A percentile compares a stretch with the other conserved stretches of the same genome.
phyloP scores from a whole-genome alignment of 495 filamentous ascomycete genomes.

The Haplographium delicatum region DNA sequence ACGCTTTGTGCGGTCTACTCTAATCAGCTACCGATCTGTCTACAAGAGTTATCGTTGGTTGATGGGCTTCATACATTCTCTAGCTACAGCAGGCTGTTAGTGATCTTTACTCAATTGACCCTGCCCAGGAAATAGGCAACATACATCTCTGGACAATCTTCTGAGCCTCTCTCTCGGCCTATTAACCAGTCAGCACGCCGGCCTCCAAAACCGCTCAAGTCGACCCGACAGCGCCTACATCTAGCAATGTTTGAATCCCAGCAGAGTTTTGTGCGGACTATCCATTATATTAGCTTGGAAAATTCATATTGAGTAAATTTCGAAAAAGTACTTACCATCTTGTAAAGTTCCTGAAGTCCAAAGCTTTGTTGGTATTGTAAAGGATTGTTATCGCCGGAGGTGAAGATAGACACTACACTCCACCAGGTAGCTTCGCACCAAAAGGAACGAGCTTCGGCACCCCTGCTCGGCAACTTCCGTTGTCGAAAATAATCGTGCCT shows the following conservation, averaged over 20 bases:
- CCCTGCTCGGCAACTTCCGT: slow-evolving; percentile 15
- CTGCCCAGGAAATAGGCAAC: background rate
- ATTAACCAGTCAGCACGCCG: slow-evolving; percentile 14
- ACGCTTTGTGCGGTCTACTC: slow-evolving; percentile 85
- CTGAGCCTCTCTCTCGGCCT: slow-evolving; percentile 98
- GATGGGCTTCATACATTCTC: slow-evolving; percentile 59
- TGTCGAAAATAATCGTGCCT: too few species aligned
- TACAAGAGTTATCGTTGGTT: background rate
- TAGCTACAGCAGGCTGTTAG: slow-evolving; percentile 39
- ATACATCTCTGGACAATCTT: slow-evolving; percentile 66
- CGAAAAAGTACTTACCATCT: slow-evolving; percentile 18
- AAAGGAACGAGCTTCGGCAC: slow-evolving; percentile 11
- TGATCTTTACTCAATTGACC: slow-evolving; percentile 28
- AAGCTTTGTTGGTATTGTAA: slow-evolving; percentile 5
- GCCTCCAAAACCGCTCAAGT: background rate
- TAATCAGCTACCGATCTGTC: background rate
- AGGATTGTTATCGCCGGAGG: slow-evolving; percentile 15
- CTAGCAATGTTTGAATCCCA: slow-evolving; percentile 96
- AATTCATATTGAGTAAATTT: too few species aligned
- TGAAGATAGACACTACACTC: slow-evolving; percentile 10
- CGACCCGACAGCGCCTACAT: slow-evolving; percentile 56
- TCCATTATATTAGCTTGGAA: slow-evolving; percentile 15
- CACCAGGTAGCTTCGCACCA: slow-evolving; percentile 10
- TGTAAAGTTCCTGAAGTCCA: slow-evolving; percentile 10
- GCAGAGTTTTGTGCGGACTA: slow-evolving; percentile 97